Conservation (phyloP, 352 stramenopile genomes). For the Phytophthora kernoviae region DNA sequence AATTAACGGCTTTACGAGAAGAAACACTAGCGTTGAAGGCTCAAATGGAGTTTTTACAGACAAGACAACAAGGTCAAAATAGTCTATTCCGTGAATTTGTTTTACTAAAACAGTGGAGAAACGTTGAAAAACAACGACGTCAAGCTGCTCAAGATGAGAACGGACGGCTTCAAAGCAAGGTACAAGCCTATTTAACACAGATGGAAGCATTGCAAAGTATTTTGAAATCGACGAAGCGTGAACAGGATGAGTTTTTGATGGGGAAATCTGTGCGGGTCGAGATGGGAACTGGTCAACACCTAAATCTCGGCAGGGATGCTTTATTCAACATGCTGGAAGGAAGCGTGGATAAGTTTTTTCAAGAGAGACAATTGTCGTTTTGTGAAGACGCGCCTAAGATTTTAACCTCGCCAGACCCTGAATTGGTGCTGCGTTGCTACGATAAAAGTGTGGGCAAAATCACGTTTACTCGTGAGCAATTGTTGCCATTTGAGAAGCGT, state of each 20-base stretch:
- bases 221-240: neutral
- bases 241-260: neutral
- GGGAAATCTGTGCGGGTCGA: neutral
- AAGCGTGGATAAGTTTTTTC: neutral
- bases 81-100: neutral
- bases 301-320: neutral
- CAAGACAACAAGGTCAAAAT: neutral
- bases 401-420: neutral
- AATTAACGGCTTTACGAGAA: constrained; percentile 4
- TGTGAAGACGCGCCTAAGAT: neutral
- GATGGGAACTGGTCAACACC: neutral
- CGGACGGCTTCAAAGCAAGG: neutral
- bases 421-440: neutral
- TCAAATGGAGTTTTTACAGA: constrained; percentile 1
- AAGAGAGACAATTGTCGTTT: neutral
- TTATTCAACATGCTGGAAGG: constrained; percentile 8
- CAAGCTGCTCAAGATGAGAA: constrained; percentile 9
- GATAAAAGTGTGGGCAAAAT: neutral
- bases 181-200: constrained; percentile 2
- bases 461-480: constrained; percentile 1
- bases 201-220: neutral
- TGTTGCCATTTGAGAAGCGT: constrained; percentile 8
- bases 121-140: constrained; percentile 1
- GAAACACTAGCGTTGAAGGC: constrained; percentile 5
- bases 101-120: neutral